Base-by-base conservation (phyloP, 2,329 filamentous ascomycete genomes). In the Didymella exigua region DNA sequence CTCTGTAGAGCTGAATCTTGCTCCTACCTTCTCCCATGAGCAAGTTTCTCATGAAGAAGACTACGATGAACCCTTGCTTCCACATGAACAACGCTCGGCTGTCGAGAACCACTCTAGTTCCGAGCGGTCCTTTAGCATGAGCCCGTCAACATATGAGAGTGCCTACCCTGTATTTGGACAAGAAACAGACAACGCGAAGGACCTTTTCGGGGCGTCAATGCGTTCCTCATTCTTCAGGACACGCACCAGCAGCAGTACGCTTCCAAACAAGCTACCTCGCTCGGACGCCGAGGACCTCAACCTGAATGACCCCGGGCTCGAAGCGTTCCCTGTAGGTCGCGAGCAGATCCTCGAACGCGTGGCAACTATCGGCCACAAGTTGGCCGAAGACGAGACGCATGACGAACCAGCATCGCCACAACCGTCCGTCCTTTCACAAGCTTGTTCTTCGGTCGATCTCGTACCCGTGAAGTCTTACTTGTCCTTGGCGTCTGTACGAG, bases 401-500 rank as follows among this genome's bases (percentile, higher is more conserved):
- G 49, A 49, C 5, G 40, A 55, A 11, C 31, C 60, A 7, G 57
- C 61, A 34, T 72, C 70, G 2, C 69, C 71, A 8, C 61, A 61
- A 8, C 37, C 57, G 7, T 66, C 64, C 6, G 61, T 67, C 5
- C 26, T 63, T 4, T 72, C 70, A 2, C 68, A 70, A 49, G 60
- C 71, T 4, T 68, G 66, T 46, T 72, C 70, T 13, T 72, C 70
- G 1, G 63, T 65, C n/a, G 65, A 71, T 18, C 66, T 71, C 5
- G 56, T 27, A 4, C 64, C 64, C 0, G 64, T 67, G 19, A 66
- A 65, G 19, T 69, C 68, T 2, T 62, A 70, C 38, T 54, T 58
- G 2, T 72, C 68, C 3, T 47, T 73, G n/a, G 63, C 66, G 2
- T 64, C 69, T 40, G 68, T 71, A 10, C 67, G 56, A 0, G 68